Base-by-base conservation (phyloP, 352 stramenopile species). In the Blastocystis sp. region DNA sequence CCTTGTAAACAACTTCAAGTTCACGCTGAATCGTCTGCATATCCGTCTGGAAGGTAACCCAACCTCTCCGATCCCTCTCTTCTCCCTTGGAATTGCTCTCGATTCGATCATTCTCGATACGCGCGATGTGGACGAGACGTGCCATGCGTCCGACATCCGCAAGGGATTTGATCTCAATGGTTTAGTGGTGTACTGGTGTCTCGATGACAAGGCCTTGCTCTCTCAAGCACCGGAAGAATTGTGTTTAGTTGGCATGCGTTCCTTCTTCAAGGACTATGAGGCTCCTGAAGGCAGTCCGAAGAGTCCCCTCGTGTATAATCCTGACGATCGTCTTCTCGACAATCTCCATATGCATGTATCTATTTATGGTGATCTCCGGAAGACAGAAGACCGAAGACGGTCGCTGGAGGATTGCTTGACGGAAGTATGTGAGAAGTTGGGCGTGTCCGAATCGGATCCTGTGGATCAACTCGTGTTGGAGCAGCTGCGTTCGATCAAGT, bases 1-100 rank as follows among this genome's bases (percentile, higher is more conserved):
- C 29, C 48, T 81, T 34, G 48, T 51, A 27, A 81, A 81, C 51
- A 81, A 81, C 48, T 81, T 81, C 29, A n/a, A 81, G 51, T 81
- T 81, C 38, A 38, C 29, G 4, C 32, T 81, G 32, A 32, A 24
- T 61, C 69, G 69, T 48, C 40, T 81, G 42, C 69, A 81, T 42
- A 61, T 81, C 29, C 69, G 69, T 42, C 8, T 81, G 32, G 69
- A 81, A 29, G 69, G 69, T 21, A 81, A 81, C 34, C 69, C 69
- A 9, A 24, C 42, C 7, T 81, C 69, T 38, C 69, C 69, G 11
- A 81, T 81, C 27, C 69, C 69, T 46, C 21, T 81, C 1, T 81
- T 81, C 29, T 81, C 69, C 8, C 53, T 81, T 18, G 69, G 69
- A 18, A 57, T 81, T 14, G 69, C 40, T 24, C 46, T 81, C 32